Percentiles rank a stretch among this genome's conserved stretches.
phyloP scores from a whole-genome alignment of 495 filamentous ascomycete genomes.

The Aspergillus homomorphus region DNA sequence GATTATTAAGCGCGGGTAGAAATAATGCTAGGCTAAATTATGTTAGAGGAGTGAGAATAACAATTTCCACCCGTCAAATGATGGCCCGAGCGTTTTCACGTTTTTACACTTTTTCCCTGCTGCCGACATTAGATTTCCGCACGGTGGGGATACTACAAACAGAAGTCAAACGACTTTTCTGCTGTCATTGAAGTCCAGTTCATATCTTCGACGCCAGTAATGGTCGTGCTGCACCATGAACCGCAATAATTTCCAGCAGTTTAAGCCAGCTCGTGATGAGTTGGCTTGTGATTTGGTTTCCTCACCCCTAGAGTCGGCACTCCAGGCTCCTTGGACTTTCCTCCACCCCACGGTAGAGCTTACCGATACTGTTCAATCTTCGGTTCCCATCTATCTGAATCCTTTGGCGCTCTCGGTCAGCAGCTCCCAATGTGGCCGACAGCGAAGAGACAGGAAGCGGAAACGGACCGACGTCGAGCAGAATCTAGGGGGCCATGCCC shows the following conservation, averaged over 20 bases:
- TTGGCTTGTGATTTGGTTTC: not conserved
- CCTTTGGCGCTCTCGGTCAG: constrained; percentile 67
- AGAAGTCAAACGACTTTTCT: not conserved
- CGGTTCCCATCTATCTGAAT: constrained; percentile 75
- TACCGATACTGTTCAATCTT: constrained; percentile 60
- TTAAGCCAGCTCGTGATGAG: not conserved
- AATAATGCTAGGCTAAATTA: too few relatives aligned
- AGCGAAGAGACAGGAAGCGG: constrained; percentile 61
- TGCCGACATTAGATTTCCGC: too few relatives aligned
- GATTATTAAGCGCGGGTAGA: too few relatives aligned
- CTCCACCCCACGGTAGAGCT: constrained; percentile 63
- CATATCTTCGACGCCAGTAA: not conserved
- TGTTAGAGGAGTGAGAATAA: too few relatives aligned
- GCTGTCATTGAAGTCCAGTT: not conserved
- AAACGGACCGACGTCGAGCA: constrained; percentile 52
- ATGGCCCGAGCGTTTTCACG: too few relatives aligned
- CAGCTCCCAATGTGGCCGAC: constrained; percentile 57
- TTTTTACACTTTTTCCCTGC: too few relatives aligned
- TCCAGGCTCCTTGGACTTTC: constrained; percentile 51
- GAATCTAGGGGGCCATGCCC: constrained; percentile 38
- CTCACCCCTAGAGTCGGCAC: constrained; percentile 23
- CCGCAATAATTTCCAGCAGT: not conserved
- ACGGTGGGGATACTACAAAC: too few relatives aligned
- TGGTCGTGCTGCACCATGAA: not conserved
- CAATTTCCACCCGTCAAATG: too few relatives aligned